These are phyloP conservation scores for Pleurotus eryngii DNA, from an alignment of 768 basidiomycete species.

Conservation along the genomic window DNA sequence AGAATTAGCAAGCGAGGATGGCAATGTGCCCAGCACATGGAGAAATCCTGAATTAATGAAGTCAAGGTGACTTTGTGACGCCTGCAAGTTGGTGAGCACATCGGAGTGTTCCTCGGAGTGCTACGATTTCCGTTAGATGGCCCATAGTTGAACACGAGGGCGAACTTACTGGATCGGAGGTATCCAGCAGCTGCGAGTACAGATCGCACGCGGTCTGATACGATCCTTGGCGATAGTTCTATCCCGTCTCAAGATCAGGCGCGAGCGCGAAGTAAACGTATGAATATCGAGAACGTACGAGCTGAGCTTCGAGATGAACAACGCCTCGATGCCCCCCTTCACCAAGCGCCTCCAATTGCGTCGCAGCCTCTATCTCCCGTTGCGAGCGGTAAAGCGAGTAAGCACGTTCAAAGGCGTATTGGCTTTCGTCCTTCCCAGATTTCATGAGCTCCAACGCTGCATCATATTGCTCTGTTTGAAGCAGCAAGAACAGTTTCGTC, in stretches of 20 bases:
- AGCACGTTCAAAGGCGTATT: constrained; percentile 62
- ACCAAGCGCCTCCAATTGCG: constrained; percentile 48
- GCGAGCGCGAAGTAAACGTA: too few relatives aligned
- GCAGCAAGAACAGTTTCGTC: constrained; percentile 82
- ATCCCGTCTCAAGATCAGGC: neutral
- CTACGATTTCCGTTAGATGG: constrained; percentile 33
- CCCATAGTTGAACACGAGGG: neutral
- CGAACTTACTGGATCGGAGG: constrained; percentile 66
- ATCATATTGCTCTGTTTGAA: constrained; percentile 83
- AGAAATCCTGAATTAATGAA: constrained; percentile 75
- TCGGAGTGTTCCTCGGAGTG: constrained; percentile 86
- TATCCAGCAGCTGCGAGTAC: constrained; percentile 80
- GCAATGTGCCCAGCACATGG: constrained; percentile 58
- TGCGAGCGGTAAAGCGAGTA: constrained; percentile 88
- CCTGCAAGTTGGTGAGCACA: constrained; percentile 80
- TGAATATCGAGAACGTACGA: constrained; percentile 47
- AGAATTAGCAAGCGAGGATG: constrained; percentile 43
- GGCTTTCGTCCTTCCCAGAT: constrained; percentile 17
- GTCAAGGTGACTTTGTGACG: constrained; percentile 78
- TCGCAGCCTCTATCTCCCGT: constrained; percentile 62
- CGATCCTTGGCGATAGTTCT: constrained; percentile 78
- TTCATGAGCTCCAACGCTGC: constrained; percentile 61
- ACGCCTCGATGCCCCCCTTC: constrained; percentile 58
- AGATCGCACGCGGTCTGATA: constrained; percentile 73
- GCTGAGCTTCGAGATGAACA: constrained; percentile 81